Base-by-base conservation (phyloP, 257 asterid species). In the Solanum okadae region DNA sequence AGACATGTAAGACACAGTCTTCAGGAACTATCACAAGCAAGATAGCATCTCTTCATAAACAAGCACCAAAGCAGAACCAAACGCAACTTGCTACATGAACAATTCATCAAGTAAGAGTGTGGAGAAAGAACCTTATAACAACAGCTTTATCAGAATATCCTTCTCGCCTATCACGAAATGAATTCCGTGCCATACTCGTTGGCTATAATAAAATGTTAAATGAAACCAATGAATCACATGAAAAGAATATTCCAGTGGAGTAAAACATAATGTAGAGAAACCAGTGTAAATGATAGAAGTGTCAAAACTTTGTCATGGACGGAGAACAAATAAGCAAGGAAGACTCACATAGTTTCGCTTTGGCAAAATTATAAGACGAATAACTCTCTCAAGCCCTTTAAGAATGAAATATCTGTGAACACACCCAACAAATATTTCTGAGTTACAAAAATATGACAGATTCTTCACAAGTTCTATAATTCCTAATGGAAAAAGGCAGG, bases 91-190 rank as follows among this genome's bases (percentile, higher is more conserved):
- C 29, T 31, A 49, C 40, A 81, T 29, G n/a, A 81, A 46, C 86
- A 8, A 46, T 11, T 81, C 86, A 81, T 46, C 86, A 46, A 56
- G 42, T 46, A 44, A 86, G 84, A 86, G 65, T 46, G 83, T 44
- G 68, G 44, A 85, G 84, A 82, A 86, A 46, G 84, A 90, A 97
- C 99, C 99, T 97, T 92, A 96, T 97, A 86, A 90, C 92, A 68
- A 97, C 98, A 31, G 99, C 99, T 92, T 97, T 97, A 91, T 97
- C 99, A 8, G 99, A 93, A 90, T 93, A 96, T 73, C 99, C 99
- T 92, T 96, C 98, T 70, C 96, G 96, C 44, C 94, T 89, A 37
- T 94, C 99, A 88, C 98, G 97, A 88, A 97, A 97, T 84, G 99
- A 96, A 89, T 88, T 94, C 79, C 99, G 93, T 88, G 94, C 94